Conservation (phyloP, 2,329 filamentous ascomycete species). For the Colletotrichum sp. region DNA sequence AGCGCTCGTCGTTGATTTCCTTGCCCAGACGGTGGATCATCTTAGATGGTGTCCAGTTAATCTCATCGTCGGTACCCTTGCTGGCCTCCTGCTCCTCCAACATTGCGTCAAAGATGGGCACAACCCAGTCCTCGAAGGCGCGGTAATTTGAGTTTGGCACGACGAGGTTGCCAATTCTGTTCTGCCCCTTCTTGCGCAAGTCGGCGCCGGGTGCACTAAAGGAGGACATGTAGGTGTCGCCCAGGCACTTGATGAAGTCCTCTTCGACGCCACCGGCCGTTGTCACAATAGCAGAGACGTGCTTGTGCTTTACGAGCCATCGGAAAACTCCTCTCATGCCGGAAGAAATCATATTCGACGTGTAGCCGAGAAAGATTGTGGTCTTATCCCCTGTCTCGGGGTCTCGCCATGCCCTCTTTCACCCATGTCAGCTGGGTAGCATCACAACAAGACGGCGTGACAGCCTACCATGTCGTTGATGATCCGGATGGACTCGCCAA, state of each 20-base stretch:
- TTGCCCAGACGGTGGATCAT: constrained; percentile 88
- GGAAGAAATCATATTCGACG: constrained; percentile 96
- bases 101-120: constrained; percentile 95
- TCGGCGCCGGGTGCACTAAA: constrained; percentile 80
- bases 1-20: constrained; percentile 92
- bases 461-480: constrained; percentile 91
- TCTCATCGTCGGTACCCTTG: constrained; percentile 66
- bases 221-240: constrained; percentile 88
- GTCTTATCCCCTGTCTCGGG: constrained; percentile 79
- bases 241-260: constrained; percentile 98
- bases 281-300: constrained; percentile 92
- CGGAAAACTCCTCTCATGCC: constrained; percentile 90
- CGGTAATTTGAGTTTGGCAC: constrained; percentile 99
- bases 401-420: constrained; percentile 77
- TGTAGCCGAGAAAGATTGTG: constrained; percentile 97
- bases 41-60: constrained; percentile 93
- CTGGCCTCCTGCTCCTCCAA: constrained; percentile 89
- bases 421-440: constrained; percentile 23
- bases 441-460: background rate
- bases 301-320: constrained; percentile 90
- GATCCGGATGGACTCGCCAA: constrained; percentile 87
- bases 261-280: constrained; percentile 96
- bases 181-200: constrained; percentile 85
- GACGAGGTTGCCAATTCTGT: constrained; percentile 93
- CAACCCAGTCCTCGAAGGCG: constrained; percentile 95